Conservation (phyloP, 164 flowering plant species). For the Hamamelis virginiana region DNA sequence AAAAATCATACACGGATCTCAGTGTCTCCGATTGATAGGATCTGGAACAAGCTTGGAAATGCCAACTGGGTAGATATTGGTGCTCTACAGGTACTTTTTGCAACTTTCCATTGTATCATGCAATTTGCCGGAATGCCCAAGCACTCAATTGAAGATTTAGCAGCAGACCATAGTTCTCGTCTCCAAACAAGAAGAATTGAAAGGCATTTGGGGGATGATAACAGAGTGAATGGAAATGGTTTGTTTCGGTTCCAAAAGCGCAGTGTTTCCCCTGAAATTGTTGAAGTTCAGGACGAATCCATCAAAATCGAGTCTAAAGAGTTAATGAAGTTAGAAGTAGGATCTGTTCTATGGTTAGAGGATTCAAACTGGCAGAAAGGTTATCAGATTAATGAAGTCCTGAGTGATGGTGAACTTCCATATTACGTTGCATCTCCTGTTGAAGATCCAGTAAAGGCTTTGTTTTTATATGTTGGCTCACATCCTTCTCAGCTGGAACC, state of each 20-base stretch:
- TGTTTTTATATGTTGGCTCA: slow-evolving; percentile 73
- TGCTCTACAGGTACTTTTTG: slow-evolving; percentile 68
- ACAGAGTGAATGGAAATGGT: slow-evolving; percentile 54
- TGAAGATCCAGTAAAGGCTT: slow-evolving; percentile 57
- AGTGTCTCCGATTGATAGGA: slow-evolving; percentile 69
- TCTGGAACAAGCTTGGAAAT: slow-evolving; percentile 97
- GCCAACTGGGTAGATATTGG: slow-evolving; percentile 95
- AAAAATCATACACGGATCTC: slow-evolving; percentile 48
- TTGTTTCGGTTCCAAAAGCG: slow-evolving; percentile 48
- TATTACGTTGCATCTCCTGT: slow-evolving; percentile 58
- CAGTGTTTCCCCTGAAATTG: slow-evolving; percentile 67
- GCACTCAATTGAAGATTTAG: slow-evolving; percentile 73
- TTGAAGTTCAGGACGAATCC: slow-evolving; percentile 65
- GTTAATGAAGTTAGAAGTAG: slow-evolving; percentile 55
- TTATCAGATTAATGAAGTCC: slow-evolving; percentile 58
- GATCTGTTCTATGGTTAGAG: slow-evolving; percentile 78
- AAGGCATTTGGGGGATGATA: slow-evolving; percentile 51
- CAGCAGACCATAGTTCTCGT: slow-evolving; percentile 67
- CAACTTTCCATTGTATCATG: slow-evolving; percentile 68
- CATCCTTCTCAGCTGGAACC: slow-evolving; percentile 88
- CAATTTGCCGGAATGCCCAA: slow-evolving; percentile 70
- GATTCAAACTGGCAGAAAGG: slow-evolving; percentile 68
- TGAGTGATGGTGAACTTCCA: slow-evolving; percentile 41
- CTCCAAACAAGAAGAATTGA: slow-evolving; percentile 69
- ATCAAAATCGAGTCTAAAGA: slow-evolving; percentile 39